Conservation (phyloP, 2,329 filamentous ascomycete genomes). For the Fragosphaeria purpurea region DNA sequence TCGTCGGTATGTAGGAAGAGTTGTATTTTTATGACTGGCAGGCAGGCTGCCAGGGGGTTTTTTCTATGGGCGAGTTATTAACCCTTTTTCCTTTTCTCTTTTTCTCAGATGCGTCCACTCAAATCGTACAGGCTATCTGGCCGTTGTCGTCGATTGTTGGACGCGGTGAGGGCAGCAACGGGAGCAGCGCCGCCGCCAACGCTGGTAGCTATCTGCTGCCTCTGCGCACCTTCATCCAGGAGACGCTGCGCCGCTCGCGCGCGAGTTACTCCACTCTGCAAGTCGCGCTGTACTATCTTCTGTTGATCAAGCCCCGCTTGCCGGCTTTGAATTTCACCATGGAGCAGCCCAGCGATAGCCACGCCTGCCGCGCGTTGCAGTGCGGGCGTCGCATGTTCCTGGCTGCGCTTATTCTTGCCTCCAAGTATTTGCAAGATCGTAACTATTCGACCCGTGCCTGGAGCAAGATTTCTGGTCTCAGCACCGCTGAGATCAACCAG, state of each 20-base stretch:
- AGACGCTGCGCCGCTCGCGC: slow-evolving; percentile 86
- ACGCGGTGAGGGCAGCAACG: slow-evolving; percentile 55
- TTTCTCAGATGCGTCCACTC: slow-evolving; percentile 79
- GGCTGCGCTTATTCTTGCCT: slow-evolving; percentile 85
- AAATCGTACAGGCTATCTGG: slow-evolving; percentile 97
- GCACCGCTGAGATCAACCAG: slow-evolving; percentile 86
- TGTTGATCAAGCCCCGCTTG: slow-evolving; percentile 85
- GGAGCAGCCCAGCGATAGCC: slow-evolving; percentile 67
- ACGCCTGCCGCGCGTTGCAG: slow-evolving; percentile 70
- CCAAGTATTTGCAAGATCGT: slow-evolving; percentile 94
- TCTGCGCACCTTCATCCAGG: slow-evolving; percentile 91
- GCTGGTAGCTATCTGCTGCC: slow-evolving; percentile 53
- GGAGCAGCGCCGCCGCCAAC: slow-evolving; percentile 5
- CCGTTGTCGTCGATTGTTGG: slow-evolving; percentile 75
- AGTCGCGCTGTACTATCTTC: slow-evolving; percentile 90
- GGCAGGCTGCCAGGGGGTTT: background rate
- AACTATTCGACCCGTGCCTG: slow-evolving; percentile 96
- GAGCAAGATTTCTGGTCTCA: slow-evolving; percentile 98
- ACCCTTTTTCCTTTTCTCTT: slow-evolving; percentile 1
- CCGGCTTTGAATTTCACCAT: slow-evolving; percentile 75
- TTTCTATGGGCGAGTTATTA: background rate
- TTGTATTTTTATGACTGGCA: too few relatives aligned
- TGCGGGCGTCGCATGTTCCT: slow-evolving; percentile 98
- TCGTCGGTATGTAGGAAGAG: slow-evolving; percentile 69
- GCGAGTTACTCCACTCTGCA: slow-evolving; percentile 97